Evolutionary conservation across 331 rosid genomes (phyloP).

Genomic region (Quercus tomentella): DNA sequence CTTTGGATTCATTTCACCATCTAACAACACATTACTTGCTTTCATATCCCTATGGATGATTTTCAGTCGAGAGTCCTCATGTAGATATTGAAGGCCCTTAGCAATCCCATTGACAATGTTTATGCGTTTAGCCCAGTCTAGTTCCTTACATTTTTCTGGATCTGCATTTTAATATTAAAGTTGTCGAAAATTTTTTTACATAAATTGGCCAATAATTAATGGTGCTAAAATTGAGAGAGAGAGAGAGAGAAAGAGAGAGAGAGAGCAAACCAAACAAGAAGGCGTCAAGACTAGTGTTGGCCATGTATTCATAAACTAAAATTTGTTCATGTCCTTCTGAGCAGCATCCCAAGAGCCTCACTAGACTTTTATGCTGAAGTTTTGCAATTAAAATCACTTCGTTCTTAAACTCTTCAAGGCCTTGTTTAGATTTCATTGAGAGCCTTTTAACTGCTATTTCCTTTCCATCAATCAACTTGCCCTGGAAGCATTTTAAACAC

Average conservation of each 20-base stretch:
- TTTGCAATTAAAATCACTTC: slow-evolving; percentile 38
- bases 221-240: background rate
- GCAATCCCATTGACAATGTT: background rate
- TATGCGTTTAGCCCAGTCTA: background rate
- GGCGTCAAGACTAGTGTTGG: slow-evolving; percentile 29
- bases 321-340: slow-evolving; percentile 44
- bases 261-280: slow-evolving; percentile 24
- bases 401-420: slow-evolving; percentile 46
- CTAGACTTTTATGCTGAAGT: slow-evolving; percentile 54
- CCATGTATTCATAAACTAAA: slow-evolving; percentile 45
- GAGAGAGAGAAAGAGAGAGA: background rate
- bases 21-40: background rate
- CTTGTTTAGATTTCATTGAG: slow-evolving; percentile 42
- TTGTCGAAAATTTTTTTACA: background rate
- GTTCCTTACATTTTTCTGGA: background rate
- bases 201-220: background rate
- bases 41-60: background rate
- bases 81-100: background rate
- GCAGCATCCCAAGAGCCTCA: slow-evolving; percentile 48
- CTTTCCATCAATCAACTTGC: slow-evolving; percentile 32
- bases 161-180: background rate
- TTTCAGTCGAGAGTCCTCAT: background rate
- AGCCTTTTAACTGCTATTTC: slow-evolving; percentile 52
- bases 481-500: slow-evolving; percentile 26
- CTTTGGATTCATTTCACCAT: no score